Percentiles rank a stretch among this genome's conserved stretches.
Conservation (phyloP, 139 green algal species). For the Volvox reticuliferus region DNA sequence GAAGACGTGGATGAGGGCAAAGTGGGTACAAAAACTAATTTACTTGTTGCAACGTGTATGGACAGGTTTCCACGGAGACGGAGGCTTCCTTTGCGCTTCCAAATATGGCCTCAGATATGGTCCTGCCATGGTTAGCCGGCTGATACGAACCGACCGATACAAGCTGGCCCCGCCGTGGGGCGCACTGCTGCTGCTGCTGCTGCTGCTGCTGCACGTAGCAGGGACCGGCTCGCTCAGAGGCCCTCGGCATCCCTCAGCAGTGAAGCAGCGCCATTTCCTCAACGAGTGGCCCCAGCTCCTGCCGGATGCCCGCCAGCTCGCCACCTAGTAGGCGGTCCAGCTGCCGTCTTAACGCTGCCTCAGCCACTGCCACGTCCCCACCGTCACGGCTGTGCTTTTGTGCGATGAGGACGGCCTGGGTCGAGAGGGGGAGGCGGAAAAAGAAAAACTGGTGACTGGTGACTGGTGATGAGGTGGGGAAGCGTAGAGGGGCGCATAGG, state of each 20-base stretch:
- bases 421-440: too few species aligned
- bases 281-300: constrained; percentile 27
- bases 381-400: not conserved
- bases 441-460: not conserved
- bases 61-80: too few species aligned
- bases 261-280: constrained; percentile 47
- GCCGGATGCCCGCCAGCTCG: not conserved
- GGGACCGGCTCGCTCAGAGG: not conserved
- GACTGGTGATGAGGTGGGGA: not conserved
- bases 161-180: too few species aligned
- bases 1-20: too few species aligned
- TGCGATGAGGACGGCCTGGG: not conserved
- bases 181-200: too few species aligned
- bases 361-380: not conserved
- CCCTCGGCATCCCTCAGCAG: constrained; percentile 1
- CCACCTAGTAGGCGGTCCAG: constrained; percentile 14
- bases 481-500: not conserved
- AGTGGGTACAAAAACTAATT: too few species aligned
- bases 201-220: too few species aligned
- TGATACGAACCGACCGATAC: too few species aligned
- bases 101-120: too few species aligned
- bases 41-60: too few species aligned
- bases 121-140: too few species aligned
- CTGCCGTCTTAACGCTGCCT: constrained; percentile 9
- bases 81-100: too few species aligned